Evolutionary conservation across 495 filamentous ascomycete species (phyloP), one percentile per base, ranked within the genome.

Genomic region (Penicillium argentinense): DNA sequence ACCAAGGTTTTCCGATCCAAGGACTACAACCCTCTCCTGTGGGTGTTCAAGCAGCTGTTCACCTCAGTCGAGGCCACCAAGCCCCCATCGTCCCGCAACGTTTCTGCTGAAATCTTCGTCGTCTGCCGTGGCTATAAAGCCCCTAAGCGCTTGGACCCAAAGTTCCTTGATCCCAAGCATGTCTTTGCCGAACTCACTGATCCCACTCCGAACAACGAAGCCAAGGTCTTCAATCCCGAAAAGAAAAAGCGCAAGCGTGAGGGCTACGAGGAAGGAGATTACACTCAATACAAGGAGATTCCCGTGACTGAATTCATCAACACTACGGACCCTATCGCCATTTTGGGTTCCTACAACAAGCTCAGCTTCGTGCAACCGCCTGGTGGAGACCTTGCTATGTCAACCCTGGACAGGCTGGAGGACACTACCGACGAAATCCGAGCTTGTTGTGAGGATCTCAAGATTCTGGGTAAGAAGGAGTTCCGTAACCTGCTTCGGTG

Each of bases 1-100:
- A 99, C 93, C 33, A 99, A 99, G 63, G 87, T 99, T 21, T 99
- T 99, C 75, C 69, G 93, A 47, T 95, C 88, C n/a, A 96, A 95
- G 59, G 91, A 98, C 64, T 97, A 96, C 77, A 96, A 97, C 63
- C 81, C 87, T 36, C 72, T 99, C 34, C 81, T 97, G 36, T 99
- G 93, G 93, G 92, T 97, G 30, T 95, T 96, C 76, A 95, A 95
- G 57, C 95, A 97, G 65, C 76, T 97, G 3, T 98, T 98, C 74
- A 77, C 75, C 21, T 92, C 91, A 34, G 93, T 98, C 39, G 91
- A 97, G 58, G 91, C 93, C 4, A 98, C 93, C 7, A 98, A 98
- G 68, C 93, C 93, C 9, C 93, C 93, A 4, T 96, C 92, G 3
- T 95, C 89, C 1, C 77, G 93, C 70, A 96, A 91, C 51, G 93